phyloP scores from a whole-genome alignment of 768 basidiomycete species.

The Rhodotorula graminis region DNA sequence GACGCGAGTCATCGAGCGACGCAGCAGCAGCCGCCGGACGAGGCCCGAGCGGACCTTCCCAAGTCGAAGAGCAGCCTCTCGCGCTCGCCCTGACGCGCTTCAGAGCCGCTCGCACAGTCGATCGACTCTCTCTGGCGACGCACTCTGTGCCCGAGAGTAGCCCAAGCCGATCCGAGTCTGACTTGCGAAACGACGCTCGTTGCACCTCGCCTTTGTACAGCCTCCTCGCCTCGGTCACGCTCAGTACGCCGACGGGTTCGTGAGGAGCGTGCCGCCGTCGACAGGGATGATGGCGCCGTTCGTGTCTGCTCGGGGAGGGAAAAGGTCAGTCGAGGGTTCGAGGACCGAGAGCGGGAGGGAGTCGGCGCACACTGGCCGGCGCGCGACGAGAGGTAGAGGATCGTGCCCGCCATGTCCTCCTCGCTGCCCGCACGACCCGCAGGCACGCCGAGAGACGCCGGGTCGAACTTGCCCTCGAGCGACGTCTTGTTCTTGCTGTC shows the following conservation, averaged over 20 bases:
- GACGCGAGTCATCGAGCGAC: too few relatives aligned
- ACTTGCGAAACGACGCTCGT: too few relatives aligned
- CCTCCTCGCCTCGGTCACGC: neutral
- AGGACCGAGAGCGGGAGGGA: neutral
- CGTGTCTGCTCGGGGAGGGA: conserved; percentile 36
- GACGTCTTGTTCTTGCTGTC: conserved; percentile 25
- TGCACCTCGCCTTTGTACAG: too few relatives aligned
- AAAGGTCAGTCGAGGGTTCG: neutral
- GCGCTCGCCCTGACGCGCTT: too few relatives aligned
- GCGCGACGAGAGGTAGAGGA: conserved; percentile 51
- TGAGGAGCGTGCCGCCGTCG: conserved; percentile 72
- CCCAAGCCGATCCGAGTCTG: too few relatives aligned
- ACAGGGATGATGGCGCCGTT: conserved; percentile 77
- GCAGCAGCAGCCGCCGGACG: too few relatives aligned
- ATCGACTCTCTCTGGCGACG: too few relatives aligned
- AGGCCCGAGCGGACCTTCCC: too few relatives aligned
- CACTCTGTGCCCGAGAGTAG: too few relatives aligned
- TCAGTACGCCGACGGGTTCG: conserved; percentile 21
- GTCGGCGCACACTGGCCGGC: conserved; percentile 45
- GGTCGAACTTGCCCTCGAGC: conserved; percentile 28
- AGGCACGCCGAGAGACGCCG: neutral
- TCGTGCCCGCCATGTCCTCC: conserved; percentile 56
- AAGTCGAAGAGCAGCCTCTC: too few relatives aligned
- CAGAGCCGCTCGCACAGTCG: too few relatives aligned
- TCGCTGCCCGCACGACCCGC: conserved; percentile 18